Evolutionary conservation across 306 rosid species (phyloP).

Genomic region (Castanospermum australe): DNA sequence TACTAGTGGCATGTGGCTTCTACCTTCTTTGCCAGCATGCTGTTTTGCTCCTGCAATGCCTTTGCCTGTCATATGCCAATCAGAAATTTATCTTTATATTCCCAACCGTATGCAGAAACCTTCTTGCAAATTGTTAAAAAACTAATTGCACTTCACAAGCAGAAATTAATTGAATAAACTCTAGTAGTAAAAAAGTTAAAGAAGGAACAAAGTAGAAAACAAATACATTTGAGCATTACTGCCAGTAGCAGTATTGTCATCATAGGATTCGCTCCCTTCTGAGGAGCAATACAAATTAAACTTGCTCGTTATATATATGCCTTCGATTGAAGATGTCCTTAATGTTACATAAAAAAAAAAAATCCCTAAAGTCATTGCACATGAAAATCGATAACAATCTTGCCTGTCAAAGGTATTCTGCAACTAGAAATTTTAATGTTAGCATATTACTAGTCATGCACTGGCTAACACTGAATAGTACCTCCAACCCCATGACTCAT

Average conservation of each 20-base stretch:
- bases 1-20: background rate
- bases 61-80: conserved; percentile 55
- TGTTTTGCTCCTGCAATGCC: conserved; percentile 57
- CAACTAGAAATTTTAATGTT: background rate
- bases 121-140: background rate
- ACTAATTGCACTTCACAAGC: background rate
- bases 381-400: background rate
- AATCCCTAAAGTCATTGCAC: background rate
- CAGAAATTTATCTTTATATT: background rate
- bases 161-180: background rate
- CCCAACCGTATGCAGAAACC: background rate
- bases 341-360: no score
- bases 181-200: background rate
- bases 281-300: background rate
- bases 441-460: background rate
- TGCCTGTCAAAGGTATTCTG: background rate
- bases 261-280: background rate
- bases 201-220: background rate
- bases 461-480: background rate
- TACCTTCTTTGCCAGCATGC: conserved; percentile 58
- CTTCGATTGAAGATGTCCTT: background rate
- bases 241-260: background rate
- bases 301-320: background rate
- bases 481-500: background rate
- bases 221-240: background rate